Evolutionary conservation across 805 yeast genomes (phyloP), one percentile per base, ranked within the genome.

Genomic region (Ascoidea tarda): DNA sequence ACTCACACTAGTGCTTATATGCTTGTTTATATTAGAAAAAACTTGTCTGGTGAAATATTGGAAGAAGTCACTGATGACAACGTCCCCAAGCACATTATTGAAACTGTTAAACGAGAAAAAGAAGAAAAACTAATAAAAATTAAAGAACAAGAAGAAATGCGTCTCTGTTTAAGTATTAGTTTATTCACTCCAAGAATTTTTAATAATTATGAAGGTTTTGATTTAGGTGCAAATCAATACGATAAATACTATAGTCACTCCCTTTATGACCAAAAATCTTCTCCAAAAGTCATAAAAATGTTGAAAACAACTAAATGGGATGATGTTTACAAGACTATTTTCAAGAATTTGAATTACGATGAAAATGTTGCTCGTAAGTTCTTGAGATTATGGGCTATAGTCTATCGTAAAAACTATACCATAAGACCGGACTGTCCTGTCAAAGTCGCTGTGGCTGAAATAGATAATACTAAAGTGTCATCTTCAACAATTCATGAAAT

Each of bases 1-100:
- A 79, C 96, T 49, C 93, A 88, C 46, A 90, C 98, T 0, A 87
- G 93, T 47, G 99, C 99, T 1, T 93, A 93, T 63, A 93, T 93
- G 99, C 77, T 93, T 67, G 98, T 93, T 2, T 93, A 93, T 63
- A 77, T 90, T 57, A 76, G 95, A 52, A 80, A 86, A 62, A 69
- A 76, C 2, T 76, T 76, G 46, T 66, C 79, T 46, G 73, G 71
- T 1, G 74, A 73, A 10, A 72, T 91, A 14, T 71, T 93, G 54
- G 80, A 79, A 10, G 80, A 77, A 3, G 54, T 53, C 45, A 59
- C 68, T 1, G 79, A 77, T 21, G 75, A 67, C 4, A 81, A 75
- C 49, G 75, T 79, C 5, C 97, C 98, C 2, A 59, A 63, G 1
- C 85, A 86, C 60, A 79, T 93, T 31, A 78, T 86, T 0, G 68